Base-by-base conservation (phyloP, 1,284 basidiomycete genomes). In the Apiotrichum domesticum region DNA sequence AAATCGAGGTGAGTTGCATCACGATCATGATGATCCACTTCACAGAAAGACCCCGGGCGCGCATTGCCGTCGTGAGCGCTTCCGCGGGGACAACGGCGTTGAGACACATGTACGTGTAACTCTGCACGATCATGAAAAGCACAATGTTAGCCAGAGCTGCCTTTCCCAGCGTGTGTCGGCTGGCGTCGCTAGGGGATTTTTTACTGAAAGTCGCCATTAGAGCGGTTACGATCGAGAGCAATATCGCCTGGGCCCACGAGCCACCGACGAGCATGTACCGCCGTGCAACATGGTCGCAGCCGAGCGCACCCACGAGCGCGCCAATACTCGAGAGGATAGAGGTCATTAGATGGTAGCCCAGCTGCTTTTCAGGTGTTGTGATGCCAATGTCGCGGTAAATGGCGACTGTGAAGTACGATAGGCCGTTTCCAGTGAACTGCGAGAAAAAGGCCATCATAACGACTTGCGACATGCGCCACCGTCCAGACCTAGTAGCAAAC, bases 41-140 rank as follows among this genome's bases (percentile, higher is more conserved):
- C 14, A 73, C 75, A 78, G 11, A 34, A 6, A 84, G 82, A 57
- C 83, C 83, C 66, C 84, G 84, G 6, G 83, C 83, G 52, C 82
- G 79, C 47, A 82, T 80, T 56, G 81, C 82, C 51, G 81, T 83
- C 55, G 80, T 75, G 14, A 84, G 73, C 57, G 80, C 81, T 61
- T 84, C 83, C 21, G 80, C 79, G 1, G 84, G 82, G 58, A 83
- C 82, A 8, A 84, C 67, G 3, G 80, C 83, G 68, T 84, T 82
- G n/a, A 70, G 60, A 0, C 67, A 70, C 10, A 68, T 69, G 58
- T 68, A 71, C 39, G 66, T 63, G 62, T 34, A 34, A 13, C 32
- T 6, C n/a, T 13, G 41, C n/a, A 42, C 6, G 11, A 67, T 10
- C 33, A 45, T 45, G 21, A 56, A 56, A 33, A 52, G 10, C 8